Conservation (phyloP, 2,329 filamentous ascomycete genomes). For the Exophiala lecanii-corni region DNA sequence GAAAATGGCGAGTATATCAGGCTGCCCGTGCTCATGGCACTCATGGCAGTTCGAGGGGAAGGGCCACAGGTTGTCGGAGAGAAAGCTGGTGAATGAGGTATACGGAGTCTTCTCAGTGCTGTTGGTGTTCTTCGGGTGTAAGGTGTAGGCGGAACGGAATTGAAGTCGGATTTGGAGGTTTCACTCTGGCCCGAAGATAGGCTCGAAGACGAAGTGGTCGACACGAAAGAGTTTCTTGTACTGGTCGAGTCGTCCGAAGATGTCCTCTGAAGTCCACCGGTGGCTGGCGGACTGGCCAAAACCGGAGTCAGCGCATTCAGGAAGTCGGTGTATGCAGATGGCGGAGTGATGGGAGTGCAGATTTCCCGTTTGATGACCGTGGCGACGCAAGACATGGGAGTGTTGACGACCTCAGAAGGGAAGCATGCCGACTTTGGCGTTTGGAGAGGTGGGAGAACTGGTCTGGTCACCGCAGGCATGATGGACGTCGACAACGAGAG, state of each 20-base stretch:
- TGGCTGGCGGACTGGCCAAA: constrained; percentile 62
- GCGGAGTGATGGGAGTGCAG: constrained; percentile 86
- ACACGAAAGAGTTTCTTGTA: constrained; percentile 33
- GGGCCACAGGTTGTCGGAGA: constrained; percentile 54
- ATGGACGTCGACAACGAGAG: constrained; percentile 28
- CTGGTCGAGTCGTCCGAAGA: constrained; percentile 40
- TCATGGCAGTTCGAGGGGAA: constrained; percentile 63
- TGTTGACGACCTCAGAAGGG: constrained; percentile 55
- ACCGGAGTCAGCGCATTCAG: constrained; percentile 72
- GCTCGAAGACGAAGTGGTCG: constrained; percentile 37
- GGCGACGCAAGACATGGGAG: constrained; percentile 41
- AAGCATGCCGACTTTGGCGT: constrained; percentile 42
- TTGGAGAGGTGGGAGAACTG: constrained; percentile 38
- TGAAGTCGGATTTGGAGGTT: constrained; percentile 52
- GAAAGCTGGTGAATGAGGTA: constrained; percentile 69
- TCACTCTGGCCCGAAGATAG: constrained; percentile 50
- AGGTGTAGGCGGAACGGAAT: constrained; percentile 58
- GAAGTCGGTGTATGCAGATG: constrained; percentile 86
- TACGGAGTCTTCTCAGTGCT: constrained; percentile 60
- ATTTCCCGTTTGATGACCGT: constrained; percentile 66
- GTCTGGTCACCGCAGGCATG: constrained; percentile 31
- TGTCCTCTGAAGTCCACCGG: constrained; percentile 41
- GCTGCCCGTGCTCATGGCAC: constrained; percentile 31
- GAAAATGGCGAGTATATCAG: constrained; percentile 70
- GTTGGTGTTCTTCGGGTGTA: constrained; percentile 56